These are phyloP conservation scores for Dactylellina drechsleri DNA, from an alignment of 2,329 filamentous ascomycete genomes.

Conservation along the genomic window DNA sequence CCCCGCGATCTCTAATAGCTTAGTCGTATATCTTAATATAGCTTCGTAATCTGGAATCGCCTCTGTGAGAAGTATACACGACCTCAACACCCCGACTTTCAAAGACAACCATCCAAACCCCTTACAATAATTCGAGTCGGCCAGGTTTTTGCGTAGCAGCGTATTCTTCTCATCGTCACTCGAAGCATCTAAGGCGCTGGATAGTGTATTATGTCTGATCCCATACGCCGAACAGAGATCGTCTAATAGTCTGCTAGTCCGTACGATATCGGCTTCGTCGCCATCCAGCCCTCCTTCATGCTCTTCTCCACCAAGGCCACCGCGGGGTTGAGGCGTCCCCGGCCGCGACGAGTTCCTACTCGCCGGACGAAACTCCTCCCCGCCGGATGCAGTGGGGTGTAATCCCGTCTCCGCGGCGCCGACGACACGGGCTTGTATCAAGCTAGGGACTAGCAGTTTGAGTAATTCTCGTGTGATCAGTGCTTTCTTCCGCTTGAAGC, in stretches of 20 bases:
- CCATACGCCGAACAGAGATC: conserved; percentile 73
- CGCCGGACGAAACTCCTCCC: conserved; percentile 75
- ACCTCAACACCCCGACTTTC: conserved; percentile 85
- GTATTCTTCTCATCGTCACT: conserved; percentile 62
- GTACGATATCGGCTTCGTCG: conserved; percentile 71
- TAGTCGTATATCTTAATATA: conserved; percentile 85
- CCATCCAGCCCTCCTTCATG: conserved; percentile 70
- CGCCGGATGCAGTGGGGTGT: conserved; percentile 77
- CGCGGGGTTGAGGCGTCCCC: conserved; percentile 63
- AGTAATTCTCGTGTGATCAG: conserved; percentile 88
- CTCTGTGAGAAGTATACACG: conserved; percentile 94
- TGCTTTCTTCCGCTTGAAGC: conserved; percentile 87
- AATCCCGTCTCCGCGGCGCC: conserved; percentile 96
- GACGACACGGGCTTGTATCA: conserved; percentile 89
- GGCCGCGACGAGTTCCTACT: conserved; percentile 63
- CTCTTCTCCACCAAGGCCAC: not conserved
- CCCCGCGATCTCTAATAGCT: conserved; percentile 83
- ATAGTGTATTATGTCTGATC: conserved; percentile 63
- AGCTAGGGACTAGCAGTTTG: conserved; percentile 79
- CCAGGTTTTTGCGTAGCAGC: conserved; percentile 63
- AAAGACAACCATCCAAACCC: conserved; percentile 79
- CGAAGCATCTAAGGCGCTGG: conserved; percentile 20
- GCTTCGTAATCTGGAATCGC: conserved; percentile 90
- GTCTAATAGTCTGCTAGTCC: conserved; percentile 72
- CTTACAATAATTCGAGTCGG: conserved; percentile 57